Evolutionary conservation across 106 monocot species (phyloP), one percentile per base, ranked within the genome.

Genomic region (Triglochin maritima): DNA sequence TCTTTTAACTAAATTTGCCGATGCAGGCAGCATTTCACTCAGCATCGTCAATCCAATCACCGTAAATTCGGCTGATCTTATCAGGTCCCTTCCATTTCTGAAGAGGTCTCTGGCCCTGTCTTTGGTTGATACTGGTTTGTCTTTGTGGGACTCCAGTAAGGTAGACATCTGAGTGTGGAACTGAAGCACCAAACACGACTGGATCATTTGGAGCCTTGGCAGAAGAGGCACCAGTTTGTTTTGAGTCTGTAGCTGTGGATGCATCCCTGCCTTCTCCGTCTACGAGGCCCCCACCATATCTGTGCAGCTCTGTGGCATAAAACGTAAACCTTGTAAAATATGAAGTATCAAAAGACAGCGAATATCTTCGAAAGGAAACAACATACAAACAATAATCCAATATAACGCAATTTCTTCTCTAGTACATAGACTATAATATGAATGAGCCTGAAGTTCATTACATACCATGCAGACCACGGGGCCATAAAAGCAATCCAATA

Each of bases 41-140:
- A 62, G 52, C 74, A n/a, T 98, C 96, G 43, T 92, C 84, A 16
- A 98, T 92, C 98, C 98, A 98, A 50, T 98, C 98, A 50, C 92
- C 98, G 63, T 98, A 98, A 49, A 98, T 92, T 49, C 78, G 76
- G 69, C 86, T 98, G 64, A 98, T 98, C 77, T 86, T 89, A 58
- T 84, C 82, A 5, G 96, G 96, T 1, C 96, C 96, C 71, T 86
- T 87, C 91, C 91, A 98, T 60, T 85, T 87, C 74, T 86, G 84
- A 56, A 79, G 58, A 9, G 84, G 66, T 58, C 92, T 84, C 57
- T 84, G 91, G 1, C 72, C 76, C 17, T 84, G 83, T 72, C 86
- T 88, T 61, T 75, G 87, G 47, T 57, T 73, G 8, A 72, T 11
- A 60, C 86, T 71, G 50, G 85, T 72, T 64, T 44, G 64, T 64